Percentiles rank a stretch among this genome's conserved stretches.
Conservation (phyloP, 2,329 filamentous ascomycete genomes). For the Aspergillus persii region DNA sequence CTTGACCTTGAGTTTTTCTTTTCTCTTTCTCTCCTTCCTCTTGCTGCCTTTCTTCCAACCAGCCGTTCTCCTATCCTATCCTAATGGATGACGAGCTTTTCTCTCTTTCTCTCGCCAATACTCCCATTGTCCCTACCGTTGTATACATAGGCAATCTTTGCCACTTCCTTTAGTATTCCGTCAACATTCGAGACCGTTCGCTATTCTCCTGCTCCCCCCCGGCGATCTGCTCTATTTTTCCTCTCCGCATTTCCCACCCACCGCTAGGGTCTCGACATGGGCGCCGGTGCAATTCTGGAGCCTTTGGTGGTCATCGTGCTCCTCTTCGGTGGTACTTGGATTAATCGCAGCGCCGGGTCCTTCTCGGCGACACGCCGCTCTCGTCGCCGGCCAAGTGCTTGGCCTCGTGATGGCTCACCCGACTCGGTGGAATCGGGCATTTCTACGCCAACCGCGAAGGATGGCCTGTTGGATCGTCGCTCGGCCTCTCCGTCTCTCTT, state of each 20-base stretch:
- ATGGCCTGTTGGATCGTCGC: constrained; percentile 32
- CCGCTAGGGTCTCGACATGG: constrained; percentile 42
- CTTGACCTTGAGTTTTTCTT: neutral
- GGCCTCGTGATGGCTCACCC: constrained; percentile 31
- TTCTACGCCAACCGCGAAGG: constrained; percentile 37
- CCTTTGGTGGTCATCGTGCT: constrained; percentile 61
- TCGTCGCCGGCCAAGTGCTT: constrained; percentile 20
- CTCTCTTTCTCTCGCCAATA: neutral
- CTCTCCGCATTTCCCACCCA: neutral
- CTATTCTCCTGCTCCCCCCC: neutral
- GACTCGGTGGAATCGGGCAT: constrained; percentile 41
- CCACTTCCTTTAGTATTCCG: neutral
- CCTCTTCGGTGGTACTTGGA: constrained; percentile 60
- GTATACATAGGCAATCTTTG: neutral
- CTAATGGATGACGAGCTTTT: neutral
- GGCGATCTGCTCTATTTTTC: neutral
- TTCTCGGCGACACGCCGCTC: constrained; percentile 19
- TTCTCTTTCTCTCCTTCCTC: neutral
- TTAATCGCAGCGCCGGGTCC: constrained; percentile 53
- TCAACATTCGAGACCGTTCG: neutral
- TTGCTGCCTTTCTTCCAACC: neutral
- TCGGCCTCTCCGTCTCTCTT: constrained; percentile 43
- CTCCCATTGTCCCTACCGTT: neutral
- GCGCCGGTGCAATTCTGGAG: constrained; percentile 58
- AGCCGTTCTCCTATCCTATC: neutral